A percentile compares a stretch with the other conserved stretches of the same genome.
Conservation (phyloP, 345 rosid genomes). For the Combretum micranthum region DNA sequence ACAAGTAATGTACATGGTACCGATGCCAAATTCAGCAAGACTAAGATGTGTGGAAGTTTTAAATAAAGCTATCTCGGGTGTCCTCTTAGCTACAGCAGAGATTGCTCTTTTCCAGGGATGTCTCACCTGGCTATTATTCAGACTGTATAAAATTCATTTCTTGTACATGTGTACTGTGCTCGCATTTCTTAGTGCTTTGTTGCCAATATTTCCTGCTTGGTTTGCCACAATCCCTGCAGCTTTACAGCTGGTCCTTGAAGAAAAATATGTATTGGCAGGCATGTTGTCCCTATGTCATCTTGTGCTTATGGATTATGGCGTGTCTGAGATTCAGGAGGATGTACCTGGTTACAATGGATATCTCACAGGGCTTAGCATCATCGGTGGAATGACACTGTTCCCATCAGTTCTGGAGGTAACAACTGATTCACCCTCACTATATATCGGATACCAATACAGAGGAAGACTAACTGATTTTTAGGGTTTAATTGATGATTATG, state of each 20-base stretch:
- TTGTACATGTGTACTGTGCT: conserved; percentile 78
- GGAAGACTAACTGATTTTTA: no score
- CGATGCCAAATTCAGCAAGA: conserved; percentile 56
- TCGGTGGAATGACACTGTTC: conserved; percentile 94
- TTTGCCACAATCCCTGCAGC: conserved; percentile 86
- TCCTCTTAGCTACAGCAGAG: conserved; percentile 91
- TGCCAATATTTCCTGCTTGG: conserved; percentile 87
- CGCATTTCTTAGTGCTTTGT: conserved; percentile 63
- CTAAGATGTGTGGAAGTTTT: conserved; percentile 74
- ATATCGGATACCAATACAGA: neutral
- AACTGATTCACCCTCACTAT: neutral
- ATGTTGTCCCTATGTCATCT: conserved; percentile 59
- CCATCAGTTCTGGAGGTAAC: conserved; percentile 90
- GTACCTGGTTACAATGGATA: conserved; percentile 81
- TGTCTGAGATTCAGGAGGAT: conserved; percentile 82
- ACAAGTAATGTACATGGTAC: conserved; percentile 85
- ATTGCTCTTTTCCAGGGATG: conserved; percentile 92
- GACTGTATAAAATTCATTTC: conserved; percentile 76
- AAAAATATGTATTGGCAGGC: conserved; percentile 61
- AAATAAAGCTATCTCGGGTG: conserved; percentile 79
- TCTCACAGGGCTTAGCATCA: conserved; percentile 87
- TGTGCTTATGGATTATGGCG: conserved; percentile 74
- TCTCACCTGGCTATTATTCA: conserved; percentile 88
- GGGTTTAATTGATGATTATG: no score
- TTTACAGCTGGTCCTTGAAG: conserved; percentile 58